Evolutionary conservation across 108 stramenopile genomes (phyloP), one percentile per base, ranked within the genome.

Genomic region (Nitzschia sp.): DNA sequence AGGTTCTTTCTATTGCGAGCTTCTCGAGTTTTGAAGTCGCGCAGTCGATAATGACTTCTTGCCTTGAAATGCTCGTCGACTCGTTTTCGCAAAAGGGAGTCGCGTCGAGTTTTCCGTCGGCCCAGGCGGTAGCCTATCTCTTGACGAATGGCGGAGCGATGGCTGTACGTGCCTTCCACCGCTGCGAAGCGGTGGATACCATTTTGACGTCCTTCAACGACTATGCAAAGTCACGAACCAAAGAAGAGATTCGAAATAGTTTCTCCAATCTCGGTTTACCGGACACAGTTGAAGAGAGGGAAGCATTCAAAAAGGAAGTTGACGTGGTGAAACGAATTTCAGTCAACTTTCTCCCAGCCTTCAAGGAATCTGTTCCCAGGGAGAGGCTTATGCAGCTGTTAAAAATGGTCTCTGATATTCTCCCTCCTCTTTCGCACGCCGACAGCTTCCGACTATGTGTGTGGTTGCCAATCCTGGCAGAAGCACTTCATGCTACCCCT

Each of bases 351-450:
- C 46, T 72, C 9, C 70, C 71, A 41, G 77, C 66, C 6, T 78
- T 66, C 26, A 66, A 32, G n/a, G 35, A 41, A 8, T 31, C 34
- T n/a, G 69, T 77, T 21, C 69, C 71, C 2, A 16, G 27, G 15
- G 56, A 28, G 41, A 68, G 45, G 21, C 47, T 66, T 4, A 46
- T 48, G 23, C 41, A 73, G 32, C 44, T 73, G 22, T 34, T 65
- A 17, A 69, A 50, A 29, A 46, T 21, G 8, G 67, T 79, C 13
- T 69, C 72, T 8, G 64, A 85, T 44, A 58, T 77, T 15, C 52
- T 92, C 27, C 91, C 91, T n/a, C 91, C 91, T 0, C 60, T 92
- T 30, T 86, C 84, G 11, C 46, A 69, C 46, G 65, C 35, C 22
- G 91, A 92, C 53, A 62, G 75, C 48, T 61, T 72, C 31, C 63